Evolutionary conservation across 768 basidiomycete genomes (phyloP).

Genomic region (Boletus eberwhitei): DNA sequence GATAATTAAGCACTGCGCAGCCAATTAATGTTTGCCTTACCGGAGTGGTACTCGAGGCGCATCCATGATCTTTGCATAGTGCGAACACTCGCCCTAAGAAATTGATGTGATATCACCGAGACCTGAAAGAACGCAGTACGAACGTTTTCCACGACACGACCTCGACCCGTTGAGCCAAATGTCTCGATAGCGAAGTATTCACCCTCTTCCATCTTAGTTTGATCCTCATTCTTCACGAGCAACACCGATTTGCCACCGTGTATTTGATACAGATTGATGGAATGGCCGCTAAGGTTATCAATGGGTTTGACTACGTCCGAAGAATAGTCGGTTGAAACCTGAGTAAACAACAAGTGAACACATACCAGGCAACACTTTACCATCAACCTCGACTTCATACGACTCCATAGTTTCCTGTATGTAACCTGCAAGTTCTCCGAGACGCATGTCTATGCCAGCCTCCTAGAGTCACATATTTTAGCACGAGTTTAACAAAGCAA

Average conservation of each 20-base stretch:
- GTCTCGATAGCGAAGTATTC: conserved; percentile 99
- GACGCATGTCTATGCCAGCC: conserved; percentile 92
- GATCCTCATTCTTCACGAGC: conserved; percentile 84
- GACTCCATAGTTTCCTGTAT: conserved; percentile 99
- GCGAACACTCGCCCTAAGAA: conserved; percentile 83
- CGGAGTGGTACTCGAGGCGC: conserved; percentile 71
- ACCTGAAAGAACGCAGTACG: conserved; percentile 14
- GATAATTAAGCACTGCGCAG: background rate
- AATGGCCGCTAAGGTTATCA: conserved; percentile 91
- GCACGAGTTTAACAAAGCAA: background rate
- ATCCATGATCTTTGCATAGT: conserved; percentile 77
- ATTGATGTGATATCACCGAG: background rate
- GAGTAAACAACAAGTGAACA: background rate
- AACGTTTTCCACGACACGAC: conserved; percentile 80
- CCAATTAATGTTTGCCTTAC: conserved; percentile 40
- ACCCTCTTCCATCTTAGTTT: conserved; percentile 98
- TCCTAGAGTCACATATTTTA: conserved; percentile 48
- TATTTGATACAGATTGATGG: conserved; percentile 85
- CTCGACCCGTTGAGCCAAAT: conserved; percentile 95
- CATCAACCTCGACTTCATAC: conserved; percentile 92
- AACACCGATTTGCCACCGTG: conserved; percentile 93
- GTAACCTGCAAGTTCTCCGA: conserved; percentile 86
- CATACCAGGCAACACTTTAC: conserved; percentile 76
- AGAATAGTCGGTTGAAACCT: background rate
- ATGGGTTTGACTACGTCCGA: conserved; percentile 81